phyloP scores from a whole-genome alignment of 352 stramenopile species.

The Nothophytophthora sp. region DNA sequence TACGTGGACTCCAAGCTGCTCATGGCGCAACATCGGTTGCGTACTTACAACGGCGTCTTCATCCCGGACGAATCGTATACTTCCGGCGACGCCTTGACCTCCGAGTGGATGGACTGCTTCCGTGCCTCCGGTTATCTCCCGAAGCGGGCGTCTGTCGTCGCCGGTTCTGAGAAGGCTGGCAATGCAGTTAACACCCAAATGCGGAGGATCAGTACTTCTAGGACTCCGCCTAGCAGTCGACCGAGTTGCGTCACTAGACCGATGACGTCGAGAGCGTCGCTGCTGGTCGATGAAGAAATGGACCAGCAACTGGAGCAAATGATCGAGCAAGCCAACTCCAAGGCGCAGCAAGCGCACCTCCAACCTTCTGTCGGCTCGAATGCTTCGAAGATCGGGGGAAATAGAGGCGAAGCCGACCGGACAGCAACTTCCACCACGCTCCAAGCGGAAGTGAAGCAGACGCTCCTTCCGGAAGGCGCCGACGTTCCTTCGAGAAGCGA shows the following conservation, averaged over 20 bases:
- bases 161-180: background rate
- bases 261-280: slow-evolving; percentile 33
- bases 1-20: slow-evolving; percentile 76
- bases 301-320: slow-evolving; percentile 71
- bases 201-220: background rate
- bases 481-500: slow-evolving; percentile 31
- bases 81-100: slow-evolving; percentile 60
- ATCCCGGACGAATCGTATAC: slow-evolving; percentile 70
- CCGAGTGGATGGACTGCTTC: slow-evolving; percentile 87
- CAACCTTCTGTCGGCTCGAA: slow-evolving; percentile 9
- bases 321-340: slow-evolving; percentile 48
- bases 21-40: slow-evolving; percentile 58
- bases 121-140: slow-evolving; percentile 31
- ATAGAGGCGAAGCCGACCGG: slow-evolving; percentile 5
- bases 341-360: slow-evolving; percentile 31
- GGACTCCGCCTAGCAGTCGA: slow-evolving; percentile 2
- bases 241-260: slow-evolving; percentile 1
- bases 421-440: slow-evolving; percentile 6
- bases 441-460: slow-evolving; percentile 27
- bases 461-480: slow-evolving; percentile 21
- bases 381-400: background rate
- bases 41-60: slow-evolving; percentile 69
- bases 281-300: slow-evolving; percentile 60
- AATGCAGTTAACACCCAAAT: background rate
- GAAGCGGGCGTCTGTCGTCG: slow-evolving; percentile 1